Evolutionary conservation across 2,329 filamentous ascomycete species (phyloP).

Genomic region (Didymella glomerata): DNA sequence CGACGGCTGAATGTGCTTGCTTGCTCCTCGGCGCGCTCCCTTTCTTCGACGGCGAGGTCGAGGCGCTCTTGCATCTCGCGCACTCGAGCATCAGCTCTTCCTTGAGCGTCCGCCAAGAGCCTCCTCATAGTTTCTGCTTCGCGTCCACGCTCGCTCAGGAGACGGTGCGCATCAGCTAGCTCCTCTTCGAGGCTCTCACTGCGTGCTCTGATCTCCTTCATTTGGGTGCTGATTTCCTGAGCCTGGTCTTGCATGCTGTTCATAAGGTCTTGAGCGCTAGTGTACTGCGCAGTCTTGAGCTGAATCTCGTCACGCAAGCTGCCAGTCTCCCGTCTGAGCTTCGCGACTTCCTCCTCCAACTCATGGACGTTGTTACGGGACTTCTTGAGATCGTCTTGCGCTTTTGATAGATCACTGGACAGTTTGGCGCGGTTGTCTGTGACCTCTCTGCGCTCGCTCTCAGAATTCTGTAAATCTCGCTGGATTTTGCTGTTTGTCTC

Average conservation of each 20-base stretch:
- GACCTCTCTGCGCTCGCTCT: constrained; percentile 81
- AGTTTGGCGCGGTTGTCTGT: constrained; percentile 76
- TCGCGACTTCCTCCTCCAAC: constrained; percentile 76
- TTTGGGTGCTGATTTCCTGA: constrained; percentile 85
- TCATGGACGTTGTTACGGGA: constrained; percentile 69
- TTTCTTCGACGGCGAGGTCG: constrained; percentile 90
- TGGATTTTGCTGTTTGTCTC: constrained; percentile 78
- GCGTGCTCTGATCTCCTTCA: constrained; percentile 85
- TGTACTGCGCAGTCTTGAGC: constrained; percentile 84
- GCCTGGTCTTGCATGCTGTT: constrained; percentile 94
- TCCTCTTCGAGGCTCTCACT: constrained; percentile 92
- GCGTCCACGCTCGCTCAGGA: constrained; percentile 85
- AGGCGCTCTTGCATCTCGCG: constrained; percentile 89
- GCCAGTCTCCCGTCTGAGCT: constrained; percentile 72
- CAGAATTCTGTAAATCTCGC: constrained; percentile 78
- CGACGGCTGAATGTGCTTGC: constrained; percentile 78
- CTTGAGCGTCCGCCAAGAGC: constrained; percentile 85
- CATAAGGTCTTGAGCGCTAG: constrained; percentile 83
- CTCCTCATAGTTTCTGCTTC: constrained; percentile 96
- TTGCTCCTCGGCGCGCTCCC: constrained; percentile 92
- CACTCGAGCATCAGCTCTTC: constrained; percentile 79
- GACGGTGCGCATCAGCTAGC: constrained; percentile 83
- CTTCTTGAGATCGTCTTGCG: constrained; percentile 73
- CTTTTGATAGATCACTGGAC: constrained; percentile 71
- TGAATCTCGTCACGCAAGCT: constrained; percentile 80